Conservation (phyloP, 371 early-diverging fungal species). For the Zopfochytrium polystomum region DNA sequence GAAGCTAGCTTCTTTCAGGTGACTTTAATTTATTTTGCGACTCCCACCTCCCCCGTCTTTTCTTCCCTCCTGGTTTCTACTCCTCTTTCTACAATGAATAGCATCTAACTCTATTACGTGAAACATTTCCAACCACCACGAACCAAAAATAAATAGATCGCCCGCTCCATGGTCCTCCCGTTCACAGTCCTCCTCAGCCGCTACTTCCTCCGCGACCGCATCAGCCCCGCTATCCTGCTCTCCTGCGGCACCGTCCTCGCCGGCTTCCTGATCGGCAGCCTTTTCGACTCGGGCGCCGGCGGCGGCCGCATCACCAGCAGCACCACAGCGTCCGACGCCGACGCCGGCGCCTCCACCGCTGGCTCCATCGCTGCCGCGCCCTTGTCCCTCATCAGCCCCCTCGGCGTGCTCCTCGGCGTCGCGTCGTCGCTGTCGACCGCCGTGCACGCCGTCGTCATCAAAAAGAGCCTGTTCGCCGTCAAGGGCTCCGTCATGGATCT, state of each 20-base stretch:
- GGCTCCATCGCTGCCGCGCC: too few species aligned
- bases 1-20: slow-evolving; percentile 61
- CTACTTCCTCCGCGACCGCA: slow-evolving; percentile 35
- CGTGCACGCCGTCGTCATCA: slow-evolving; percentile 60
- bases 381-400: slow-evolving; percentile 3
- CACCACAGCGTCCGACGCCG: too few species aligned
- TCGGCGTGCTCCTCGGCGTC: slow-evolving; percentile 49
- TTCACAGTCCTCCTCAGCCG: slow-evolving; percentile 50
- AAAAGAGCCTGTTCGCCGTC: slow-evolving; percentile 45
- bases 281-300: slow-evolving; percentile 25
- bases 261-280: slow-evolving; percentile 55
- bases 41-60: too few species aligned
- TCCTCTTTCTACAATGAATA: neutral
- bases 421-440: slow-evolving; percentile 55
- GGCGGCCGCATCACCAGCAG: slow-evolving; percentile 1
- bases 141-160: slow-evolving; percentile 32
- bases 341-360: too few species aligned
- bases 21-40: too few species aligned
- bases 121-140: neutral
- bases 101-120: neutral
- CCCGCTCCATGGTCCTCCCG: slow-evolving; percentile 55
- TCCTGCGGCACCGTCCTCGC: slow-evolving; percentile 49
- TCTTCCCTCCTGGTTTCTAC: slow-evolving; percentile 13
- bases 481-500: slow-evolving; percentile 50
- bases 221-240: slow-evolving; percentile 35